phyloP scores from a whole-genome alignment of 108 stramenopile genomes.

The Nitzschia sp. region DNA sequence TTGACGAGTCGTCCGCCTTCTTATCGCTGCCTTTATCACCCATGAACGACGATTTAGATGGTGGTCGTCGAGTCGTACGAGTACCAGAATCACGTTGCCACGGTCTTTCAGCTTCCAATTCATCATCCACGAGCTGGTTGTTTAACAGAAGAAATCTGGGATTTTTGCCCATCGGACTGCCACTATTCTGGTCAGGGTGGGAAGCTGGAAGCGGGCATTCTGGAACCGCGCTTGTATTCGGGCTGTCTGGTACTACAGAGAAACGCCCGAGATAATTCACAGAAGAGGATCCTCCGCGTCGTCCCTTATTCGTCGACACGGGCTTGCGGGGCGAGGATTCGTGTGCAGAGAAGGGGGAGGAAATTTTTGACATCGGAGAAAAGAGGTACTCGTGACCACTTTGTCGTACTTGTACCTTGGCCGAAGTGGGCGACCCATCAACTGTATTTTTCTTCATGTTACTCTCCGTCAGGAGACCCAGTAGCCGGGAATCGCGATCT shows the following conservation, averaged over 20 bases:
- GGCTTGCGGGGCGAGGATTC: constrained; percentile 2
- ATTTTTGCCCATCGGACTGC: neutral
- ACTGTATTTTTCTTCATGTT: neutral
- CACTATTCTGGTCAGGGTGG: neutral
- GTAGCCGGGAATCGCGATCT: neutral
- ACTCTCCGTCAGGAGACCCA: neutral
- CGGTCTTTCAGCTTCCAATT: constrained; percentile 11
- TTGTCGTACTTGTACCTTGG: neutral
- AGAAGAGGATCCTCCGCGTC: neutral
- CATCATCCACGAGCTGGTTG: constrained; percentile 6
- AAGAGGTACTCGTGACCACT: too few species aligned
- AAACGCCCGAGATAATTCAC: constrained; percentile 10
- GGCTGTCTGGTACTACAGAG: too few species aligned
- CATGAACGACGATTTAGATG: neutral
- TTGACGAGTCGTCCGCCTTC: neutral
- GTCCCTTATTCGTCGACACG: constrained; percentile 5
- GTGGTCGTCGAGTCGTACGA: neutral
- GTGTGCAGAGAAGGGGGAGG: neutral
- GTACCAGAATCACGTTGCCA: constrained; percentile 10
- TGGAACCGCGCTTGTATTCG: too few species aligned
- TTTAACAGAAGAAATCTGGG: neutral
- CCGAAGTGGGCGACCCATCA: neutral
- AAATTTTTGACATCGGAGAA: constrained; percentile 1
- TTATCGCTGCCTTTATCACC: neutral
- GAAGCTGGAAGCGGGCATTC: too few species aligned